These are phyloP conservation scores for Chlorella sp. DNA, from an alignment of 139 green algal genomes.

Conservation along the genomic window DNA sequence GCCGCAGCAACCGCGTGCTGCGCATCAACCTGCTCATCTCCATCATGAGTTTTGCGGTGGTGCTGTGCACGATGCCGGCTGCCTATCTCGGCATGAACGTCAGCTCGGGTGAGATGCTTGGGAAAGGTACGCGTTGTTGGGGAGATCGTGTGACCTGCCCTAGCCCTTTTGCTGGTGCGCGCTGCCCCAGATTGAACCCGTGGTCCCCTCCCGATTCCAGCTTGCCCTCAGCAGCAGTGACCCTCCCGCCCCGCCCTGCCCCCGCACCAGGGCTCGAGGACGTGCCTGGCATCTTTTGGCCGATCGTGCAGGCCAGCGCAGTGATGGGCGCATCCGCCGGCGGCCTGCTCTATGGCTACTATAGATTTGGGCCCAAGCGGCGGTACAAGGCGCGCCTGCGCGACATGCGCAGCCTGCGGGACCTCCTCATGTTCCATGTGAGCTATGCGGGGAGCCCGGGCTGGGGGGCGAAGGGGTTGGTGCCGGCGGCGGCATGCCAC, in stretches of 20 bases:
- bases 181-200: too few species aligned
- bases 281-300: constrained; percentile 40
- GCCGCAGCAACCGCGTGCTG: constrained; percentile 63
- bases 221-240: too few species aligned
- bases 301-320: constrained; percentile 22
- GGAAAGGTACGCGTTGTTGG: too few species aligned
- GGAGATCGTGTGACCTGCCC: too few species aligned
- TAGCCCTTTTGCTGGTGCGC: too few species aligned
- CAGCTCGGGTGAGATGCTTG: too few species aligned
- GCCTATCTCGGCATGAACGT: constrained; percentile 68
- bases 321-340: background rate
- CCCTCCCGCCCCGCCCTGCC: too few species aligned
- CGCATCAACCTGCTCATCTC: constrained; percentile 53
- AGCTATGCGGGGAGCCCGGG: constrained; percentile 54
- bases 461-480: background rate
- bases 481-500: too few species aligned
- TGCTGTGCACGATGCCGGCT: constrained; percentile 46
- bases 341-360: constrained; percentile 40
- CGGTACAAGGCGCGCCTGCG: constrained; percentile 36
- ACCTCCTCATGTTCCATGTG: constrained; percentile 55
- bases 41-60: constrained; percentile 35
- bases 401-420: constrained; percentile 51
- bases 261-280: constrained; percentile 57
- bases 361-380: constrained; percentile 39
- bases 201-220: too few species aligned